phyloP scores from a whole-genome alignment of 805 yeast genomes.

The Candida insectorum region DNA sequence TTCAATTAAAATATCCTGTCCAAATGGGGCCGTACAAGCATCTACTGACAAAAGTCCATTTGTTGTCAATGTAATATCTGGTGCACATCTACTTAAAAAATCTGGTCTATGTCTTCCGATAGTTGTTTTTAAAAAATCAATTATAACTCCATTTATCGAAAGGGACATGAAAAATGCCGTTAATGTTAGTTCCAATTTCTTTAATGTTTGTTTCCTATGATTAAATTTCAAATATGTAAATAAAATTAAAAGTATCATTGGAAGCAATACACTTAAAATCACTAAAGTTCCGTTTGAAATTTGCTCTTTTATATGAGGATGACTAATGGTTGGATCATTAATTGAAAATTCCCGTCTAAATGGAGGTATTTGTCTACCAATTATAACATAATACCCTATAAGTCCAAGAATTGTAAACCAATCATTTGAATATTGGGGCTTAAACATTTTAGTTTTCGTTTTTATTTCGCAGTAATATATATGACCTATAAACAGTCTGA shows the following conservation, averaged over 20 bases:
- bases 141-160: conserved; percentile 28
- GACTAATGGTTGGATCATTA: conserved; percentile 28
- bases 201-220: conserved; percentile 18
- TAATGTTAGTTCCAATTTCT: conserved; percentile 17
- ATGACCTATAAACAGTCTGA: too few relatives aligned
- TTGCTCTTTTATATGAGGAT: conserved; percentile 34
- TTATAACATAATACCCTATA: conserved; percentile 22
- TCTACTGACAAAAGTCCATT: conserved; percentile 8
- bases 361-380: conserved; percentile 32
- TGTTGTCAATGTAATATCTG: conserved; percentile 3
- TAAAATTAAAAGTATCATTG: conserved; percentile 7
- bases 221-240: background rate
- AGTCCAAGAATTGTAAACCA: conserved; percentile 26
- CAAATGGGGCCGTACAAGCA: conserved; percentile 34
- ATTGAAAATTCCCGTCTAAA: conserved; percentile 33
- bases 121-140: conserved; percentile 36
- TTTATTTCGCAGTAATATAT: too few relatives aligned
- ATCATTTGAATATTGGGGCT: conserved; percentile 13
- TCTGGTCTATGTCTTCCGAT: conserved; percentile 34
- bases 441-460: too few relatives aligned
- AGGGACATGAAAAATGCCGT: conserved; percentile 28
- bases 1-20: conserved; percentile 32
- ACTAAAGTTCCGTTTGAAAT: conserved; percentile 29
- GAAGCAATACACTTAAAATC: conserved; percentile 23
- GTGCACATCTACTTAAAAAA: conserved; percentile 31